Evolutionary conservation across 441 rosid genomes (phyloP).

Genomic region (Syzygium syzygioides): DNA sequence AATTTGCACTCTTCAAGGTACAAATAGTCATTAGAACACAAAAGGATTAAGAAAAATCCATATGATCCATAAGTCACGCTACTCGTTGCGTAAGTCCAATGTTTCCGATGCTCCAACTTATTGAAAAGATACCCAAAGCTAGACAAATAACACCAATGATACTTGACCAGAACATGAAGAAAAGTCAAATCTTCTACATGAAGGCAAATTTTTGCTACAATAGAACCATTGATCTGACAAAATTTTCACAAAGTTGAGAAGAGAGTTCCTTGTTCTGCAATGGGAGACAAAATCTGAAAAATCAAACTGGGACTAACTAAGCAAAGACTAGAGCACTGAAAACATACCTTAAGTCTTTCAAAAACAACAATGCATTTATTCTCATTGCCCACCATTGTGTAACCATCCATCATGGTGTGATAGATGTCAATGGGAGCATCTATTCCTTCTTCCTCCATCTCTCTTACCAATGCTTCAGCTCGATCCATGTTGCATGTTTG

Average conservation of each 20-base stretch:
- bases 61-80: neutral
- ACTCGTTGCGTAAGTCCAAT: neutral
- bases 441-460: slow-evolving; percentile 98
- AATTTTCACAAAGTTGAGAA: neutral
- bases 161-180: neutral
- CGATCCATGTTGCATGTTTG: slow-evolving; percentile 73
- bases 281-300: neutral
- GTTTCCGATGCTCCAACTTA: neutral
- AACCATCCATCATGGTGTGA: slow-evolving; percentile 98
- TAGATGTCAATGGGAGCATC: slow-evolving; percentile 90
- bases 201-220: neutral
- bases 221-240: neutral
- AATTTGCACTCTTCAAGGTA: neutral
- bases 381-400: slow-evolving; percentile 71
- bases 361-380: slow-evolving; percentile 80
- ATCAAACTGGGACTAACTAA: neutral
- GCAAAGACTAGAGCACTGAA: neutral
- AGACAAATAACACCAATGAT: neutral
- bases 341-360: slow-evolving; percentile 79
- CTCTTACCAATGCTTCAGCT: slow-evolving; percentile 84
- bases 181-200: neutral
- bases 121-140: neutral
- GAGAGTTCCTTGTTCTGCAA: neutral
- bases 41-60: neutral
- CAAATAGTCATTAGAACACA: neutral